Evolutionary conservation across 78 protist species (phyloP).

Genomic region (Bigelowiella natans): DNA sequence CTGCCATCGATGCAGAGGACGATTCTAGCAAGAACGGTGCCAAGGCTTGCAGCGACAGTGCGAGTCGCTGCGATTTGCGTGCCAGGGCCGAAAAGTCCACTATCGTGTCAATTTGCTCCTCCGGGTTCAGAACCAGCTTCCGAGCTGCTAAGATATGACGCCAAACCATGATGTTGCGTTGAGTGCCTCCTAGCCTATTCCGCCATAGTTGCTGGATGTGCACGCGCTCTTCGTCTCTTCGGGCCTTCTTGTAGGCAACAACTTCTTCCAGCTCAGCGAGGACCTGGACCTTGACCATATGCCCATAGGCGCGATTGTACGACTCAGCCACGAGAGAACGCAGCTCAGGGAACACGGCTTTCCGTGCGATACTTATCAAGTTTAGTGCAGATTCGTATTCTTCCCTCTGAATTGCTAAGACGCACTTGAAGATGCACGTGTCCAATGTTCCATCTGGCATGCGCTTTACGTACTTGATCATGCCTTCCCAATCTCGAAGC

Average conservation of each 20-base stretch:
- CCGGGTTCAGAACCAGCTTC: constrained; percentile 67
- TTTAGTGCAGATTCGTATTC: neutral
- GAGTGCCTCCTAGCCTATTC: constrained; percentile 57
- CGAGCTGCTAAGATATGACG: constrained; percentile 67
- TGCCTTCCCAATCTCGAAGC: neutral
- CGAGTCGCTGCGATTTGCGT: constrained; percentile 51
- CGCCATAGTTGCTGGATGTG: constrained; percentile 58
- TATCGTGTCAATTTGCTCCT: constrained; percentile 60
- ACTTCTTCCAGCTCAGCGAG: constrained; percentile 13
- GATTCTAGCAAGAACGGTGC: neutral
- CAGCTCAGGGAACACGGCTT: neutral
- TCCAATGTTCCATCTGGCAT: neutral
- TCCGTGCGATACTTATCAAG: neutral
- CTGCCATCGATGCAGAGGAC: neutral
- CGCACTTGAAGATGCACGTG: neutral
- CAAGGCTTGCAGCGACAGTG: constrained; percentile 11
- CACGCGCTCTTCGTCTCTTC: neutral
- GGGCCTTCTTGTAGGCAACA: neutral
- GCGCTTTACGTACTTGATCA: neutral
- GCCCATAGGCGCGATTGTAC: neutral
- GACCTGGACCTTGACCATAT: neutral
- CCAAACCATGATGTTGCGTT: constrained; percentile 59
- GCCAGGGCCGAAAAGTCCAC: constrained; percentile 60
- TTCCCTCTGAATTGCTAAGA: neutral
- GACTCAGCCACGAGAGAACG: constrained; percentile 1